Conservation (phyloP, 208 protist genomes). For the Endotrypanum monterogeii region DNA sequence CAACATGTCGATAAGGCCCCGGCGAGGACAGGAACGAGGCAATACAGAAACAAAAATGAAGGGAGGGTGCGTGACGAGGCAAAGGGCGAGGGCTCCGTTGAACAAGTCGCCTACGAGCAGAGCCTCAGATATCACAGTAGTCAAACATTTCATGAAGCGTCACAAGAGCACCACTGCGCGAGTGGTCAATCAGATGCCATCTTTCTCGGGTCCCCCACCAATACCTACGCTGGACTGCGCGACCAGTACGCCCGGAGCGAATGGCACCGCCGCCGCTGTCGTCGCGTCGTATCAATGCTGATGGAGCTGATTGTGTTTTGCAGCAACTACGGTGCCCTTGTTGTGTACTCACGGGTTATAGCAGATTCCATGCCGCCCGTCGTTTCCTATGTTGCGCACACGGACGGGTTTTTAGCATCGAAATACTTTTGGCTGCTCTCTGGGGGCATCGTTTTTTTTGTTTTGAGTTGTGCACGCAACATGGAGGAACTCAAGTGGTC, state of each 20-base stretch:
- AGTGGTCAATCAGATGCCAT: neutral
- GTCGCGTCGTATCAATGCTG: conserved; percentile 49
- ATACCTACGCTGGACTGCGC: conserved; percentile 15
- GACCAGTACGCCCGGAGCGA: conserved; percentile 36
- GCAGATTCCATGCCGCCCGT: conserved; percentile 71
- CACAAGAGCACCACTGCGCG: neutral
- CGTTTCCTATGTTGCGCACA: conserved; percentile 32
- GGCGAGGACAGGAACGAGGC: neutral
- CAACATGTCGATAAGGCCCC: neutral
- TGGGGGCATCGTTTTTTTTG: conserved; percentile 70
- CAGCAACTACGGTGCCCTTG: conserved; percentile 70
- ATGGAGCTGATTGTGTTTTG: conserved; percentile 68
- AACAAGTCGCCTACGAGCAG: neutral
- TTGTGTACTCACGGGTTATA: conserved; percentile 77
- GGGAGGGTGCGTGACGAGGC: neutral
- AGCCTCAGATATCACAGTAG: neutral
- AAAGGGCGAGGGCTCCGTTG: neutral
- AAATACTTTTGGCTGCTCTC: conserved; percentile 54
- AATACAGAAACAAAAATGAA: neutral
- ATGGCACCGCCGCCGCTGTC: conserved; percentile 38
- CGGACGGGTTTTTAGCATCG: conserved; percentile 34
- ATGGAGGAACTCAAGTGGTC: conserved; percentile 88
- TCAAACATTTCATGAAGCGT: neutral
- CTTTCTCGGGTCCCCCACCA: neutral
- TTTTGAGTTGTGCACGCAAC: conserved; percentile 68